A percentile compares a stretch with the other conserved stretches of the same genome.
phyloP scores from a whole-genome alignment of 805 yeast species.

The Metschnikowia amazonensis region DNA sequence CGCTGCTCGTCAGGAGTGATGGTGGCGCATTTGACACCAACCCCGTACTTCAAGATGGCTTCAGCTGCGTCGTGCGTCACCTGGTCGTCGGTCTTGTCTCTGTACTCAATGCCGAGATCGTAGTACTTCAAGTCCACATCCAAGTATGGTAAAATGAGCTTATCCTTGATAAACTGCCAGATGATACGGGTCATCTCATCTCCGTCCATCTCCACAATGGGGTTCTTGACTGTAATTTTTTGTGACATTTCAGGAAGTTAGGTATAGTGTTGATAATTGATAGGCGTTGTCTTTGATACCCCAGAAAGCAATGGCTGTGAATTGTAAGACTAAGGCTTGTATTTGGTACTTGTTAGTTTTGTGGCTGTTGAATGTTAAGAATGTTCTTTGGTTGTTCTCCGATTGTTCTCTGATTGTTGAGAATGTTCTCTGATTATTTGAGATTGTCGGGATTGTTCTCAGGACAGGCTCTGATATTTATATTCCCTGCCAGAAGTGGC shows the following conservation, averaged over 20 bases:
- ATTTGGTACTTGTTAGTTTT: too few species aligned
- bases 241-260: not conserved
- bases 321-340: too few species aligned
- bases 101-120: slow-evolving; percentile 62
- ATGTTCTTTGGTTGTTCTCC: too few species aligned
- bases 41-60: slow-evolving; percentile 71
- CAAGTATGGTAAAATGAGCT: slow-evolving; percentile 63
- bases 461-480: too few species aligned
- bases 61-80: slow-evolving; percentile 76
- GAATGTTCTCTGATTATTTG: too few species aligned
- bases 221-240: slow-evolving; percentile 67
- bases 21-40: slow-evolving; percentile 81
- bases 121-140: slow-evolving; percentile 74
- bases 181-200: slow-evolving; percentile 86
- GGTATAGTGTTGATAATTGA: too few species aligned
- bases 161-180: slow-evolving; percentile 70
- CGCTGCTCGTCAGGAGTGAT: slow-evolving; percentile 81
- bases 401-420: too few species aligned
- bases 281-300: too few species aligned
- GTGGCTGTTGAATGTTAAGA: too few species aligned
- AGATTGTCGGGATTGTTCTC: too few species aligned
- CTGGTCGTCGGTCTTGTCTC: slow-evolving; percentile 70
- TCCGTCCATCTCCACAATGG: slow-evolving; percentile 78
- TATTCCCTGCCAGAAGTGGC: not conserved
- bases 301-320: too few species aligned